Evolutionary conservation across 1,284 basidiomycete species (phyloP), one percentile per base, ranked within the genome.

Genomic region (Moesziomyces antarcticus): DNA sequence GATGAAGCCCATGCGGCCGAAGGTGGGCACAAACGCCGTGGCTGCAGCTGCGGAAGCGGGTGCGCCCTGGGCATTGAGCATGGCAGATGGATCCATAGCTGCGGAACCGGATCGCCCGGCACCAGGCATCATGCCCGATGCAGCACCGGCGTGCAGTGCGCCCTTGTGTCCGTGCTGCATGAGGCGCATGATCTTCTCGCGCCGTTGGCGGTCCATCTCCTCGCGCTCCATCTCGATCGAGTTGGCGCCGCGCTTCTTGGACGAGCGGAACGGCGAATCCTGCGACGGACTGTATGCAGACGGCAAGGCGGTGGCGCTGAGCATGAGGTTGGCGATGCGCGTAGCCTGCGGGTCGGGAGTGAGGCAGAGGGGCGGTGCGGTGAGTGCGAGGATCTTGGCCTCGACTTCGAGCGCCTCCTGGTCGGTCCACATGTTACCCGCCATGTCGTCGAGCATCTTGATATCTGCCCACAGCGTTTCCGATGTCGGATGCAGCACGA

Each of bases 401-500:
- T 83, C 82, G 22, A 82, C 73, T 35, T 73, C 65, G 22, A 82
- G 62, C 11, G 76, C 82, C 42, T 83, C 80, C 41, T 80, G 73
- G 44, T 83, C 82, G 42, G 54, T 69, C 82, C 82, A 83, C 5
- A 65, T 62, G 3, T 70, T 78, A 11, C 79, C 81, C 2, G 63
- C 33, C 45, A 67, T 57, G 22, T 76, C 71, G 57, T 83, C 77
- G 53, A 82, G 66, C 63, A 73, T 63, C 48, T 77, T 71, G 54
- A 83, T 57, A 27, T 83, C 82, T 16, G 65, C 73, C 80, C 80
- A 83, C 1, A 82, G 56, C 21, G 72, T 76, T 50, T 82, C 82
- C 4, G 69, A 70, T 4, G 70, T 81, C 0, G 81, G 81, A 41
- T 76, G 77, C 3, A 83, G 70, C 0, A 83, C 77, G 37, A 83